Evolutionary conservation across 2,329 filamentous ascomycete genomes (phyloP).

Genomic region (Karstenula rhodostoma): DNA sequence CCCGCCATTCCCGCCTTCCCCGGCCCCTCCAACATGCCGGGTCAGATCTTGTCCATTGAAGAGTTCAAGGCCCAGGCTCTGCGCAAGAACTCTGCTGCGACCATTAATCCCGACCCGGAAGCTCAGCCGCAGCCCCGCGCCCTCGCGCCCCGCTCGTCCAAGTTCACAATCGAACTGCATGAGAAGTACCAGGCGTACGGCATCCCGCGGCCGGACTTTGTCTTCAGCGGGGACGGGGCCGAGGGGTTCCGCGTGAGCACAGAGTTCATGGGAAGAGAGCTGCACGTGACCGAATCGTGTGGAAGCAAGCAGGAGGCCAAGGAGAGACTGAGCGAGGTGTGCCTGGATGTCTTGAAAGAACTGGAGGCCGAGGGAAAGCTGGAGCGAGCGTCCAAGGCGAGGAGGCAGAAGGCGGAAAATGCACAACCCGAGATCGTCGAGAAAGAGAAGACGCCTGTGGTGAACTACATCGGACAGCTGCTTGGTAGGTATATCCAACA

Average conservation of each 20-base stretch:
- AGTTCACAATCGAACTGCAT: conserved; percentile 32
- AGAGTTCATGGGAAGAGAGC: conserved; percentile 29
- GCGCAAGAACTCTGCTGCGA: conserved; percentile 2
- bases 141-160: conserved; percentile 28
- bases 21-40: conserved; percentile 1
- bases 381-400: conserved; percentile 26
- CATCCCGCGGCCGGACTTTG: conserved; percentile 32
- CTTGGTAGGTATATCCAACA: conserved; percentile 37
- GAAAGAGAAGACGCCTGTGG: conserved; percentile 28
- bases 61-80: conserved; percentile 13
- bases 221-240: conserved; percentile 20
- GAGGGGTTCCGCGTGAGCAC: conserved; percentile 34
- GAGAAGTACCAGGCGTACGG: conserved; percentile 37
- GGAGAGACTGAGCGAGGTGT: conserved; percentile 47
- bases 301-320: conserved; percentile 54
- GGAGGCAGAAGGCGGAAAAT: conserved; percentile 10
- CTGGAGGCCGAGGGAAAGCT: conserved; percentile 34
- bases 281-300: conserved; percentile 33
- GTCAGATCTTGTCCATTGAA: conserved; percentile 19
- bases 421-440: conserved; percentile 1
- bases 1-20: background rate
- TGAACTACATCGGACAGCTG: conserved; percentile 52
- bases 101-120: background rate
- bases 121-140: conserved; percentile 25
- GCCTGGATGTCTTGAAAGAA: conserved; percentile 36